These are phyloP conservation scores for Borovskyia barvae DNA, from an alignment of 208 protist species.

Conservation along the genomic window DNA sequence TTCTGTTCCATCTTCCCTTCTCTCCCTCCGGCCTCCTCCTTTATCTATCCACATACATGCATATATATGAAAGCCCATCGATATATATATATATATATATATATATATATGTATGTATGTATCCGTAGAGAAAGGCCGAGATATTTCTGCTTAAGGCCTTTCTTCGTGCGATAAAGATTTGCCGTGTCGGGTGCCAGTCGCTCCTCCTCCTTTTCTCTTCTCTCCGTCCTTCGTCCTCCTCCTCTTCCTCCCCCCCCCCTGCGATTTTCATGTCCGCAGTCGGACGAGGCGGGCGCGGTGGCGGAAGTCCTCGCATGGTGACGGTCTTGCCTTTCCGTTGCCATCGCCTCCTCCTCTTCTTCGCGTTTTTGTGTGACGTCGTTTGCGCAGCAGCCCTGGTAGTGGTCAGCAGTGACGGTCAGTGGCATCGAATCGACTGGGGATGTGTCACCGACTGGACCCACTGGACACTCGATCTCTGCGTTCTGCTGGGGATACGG, in stretches of 20 bases:
- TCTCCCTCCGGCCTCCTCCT: neutral
- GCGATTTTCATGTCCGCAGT: slow-evolving; percentile 14
- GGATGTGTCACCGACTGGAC: slow-evolving; percentile 15
- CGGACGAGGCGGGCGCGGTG: slow-evolving; percentile 8
- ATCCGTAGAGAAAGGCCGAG: too few relatives aligned
- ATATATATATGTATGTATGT: too few relatives aligned
- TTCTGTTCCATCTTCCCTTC: neutral
- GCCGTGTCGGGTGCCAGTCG: neutral
- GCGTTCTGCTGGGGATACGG: slow-evolving; percentile 23
- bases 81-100: neutral
- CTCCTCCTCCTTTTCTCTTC: slow-evolving; percentile 1
- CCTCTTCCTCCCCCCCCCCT: slow-evolving; percentile 1
- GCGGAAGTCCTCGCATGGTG: slow-evolving; percentile 17
- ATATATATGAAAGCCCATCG: neutral
- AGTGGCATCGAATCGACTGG: slow-evolving; percentile 16
- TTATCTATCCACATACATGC: neutral
- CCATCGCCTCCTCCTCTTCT: slow-evolving; percentile 14
- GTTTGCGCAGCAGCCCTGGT: slow-evolving; percentile 10
- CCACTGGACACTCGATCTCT: slow-evolving; percentile 15
- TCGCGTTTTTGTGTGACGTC: slow-evolving; percentile 25
- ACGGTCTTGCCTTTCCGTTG: slow-evolving; percentile 15
- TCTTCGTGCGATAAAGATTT: too few relatives aligned
- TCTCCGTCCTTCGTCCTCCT: neutral
- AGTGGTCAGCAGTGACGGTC: slow-evolving; percentile 5
- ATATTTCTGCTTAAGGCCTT: too few relatives aligned